Conservation (phyloP, 2,329 filamentous ascomycete species). For the Penicillium rolfsii region DNA sequence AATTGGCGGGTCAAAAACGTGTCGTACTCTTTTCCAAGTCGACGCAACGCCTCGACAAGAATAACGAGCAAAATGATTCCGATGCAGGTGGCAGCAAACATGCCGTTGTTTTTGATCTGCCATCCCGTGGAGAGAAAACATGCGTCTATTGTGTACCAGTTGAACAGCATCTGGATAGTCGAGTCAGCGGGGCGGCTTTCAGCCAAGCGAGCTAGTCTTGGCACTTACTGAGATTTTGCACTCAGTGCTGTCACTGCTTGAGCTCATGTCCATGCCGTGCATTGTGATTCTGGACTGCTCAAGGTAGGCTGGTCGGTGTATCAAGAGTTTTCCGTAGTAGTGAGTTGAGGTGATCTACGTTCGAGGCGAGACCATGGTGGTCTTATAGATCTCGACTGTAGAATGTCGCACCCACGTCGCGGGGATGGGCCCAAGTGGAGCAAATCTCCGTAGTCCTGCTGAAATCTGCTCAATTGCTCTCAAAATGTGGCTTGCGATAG, state of each 20-base stretch:
- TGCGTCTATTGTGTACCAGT: constrained; percentile 35
- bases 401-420: neutral
- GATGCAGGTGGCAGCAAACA: constrained; percentile 26
- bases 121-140: constrained; percentile 30
- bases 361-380: neutral
- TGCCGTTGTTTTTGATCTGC: constrained; percentile 27
- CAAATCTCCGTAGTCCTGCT: neutral
- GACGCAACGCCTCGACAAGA: constrained; percentile 21
- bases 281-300: constrained; percentile 11
- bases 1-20: constrained; percentile 25
- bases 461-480: constrained; percentile 28
- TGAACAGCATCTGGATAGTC: constrained; percentile 34
- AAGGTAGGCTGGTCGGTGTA: neutral
- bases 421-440: constrained; percentile 14
- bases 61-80: constrained; percentile 23
- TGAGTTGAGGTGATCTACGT: neutral
- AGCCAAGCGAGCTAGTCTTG: constrained; percentile 17
- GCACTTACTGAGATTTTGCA: constrained; percentile 36
- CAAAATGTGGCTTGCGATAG: constrained; percentile 8
- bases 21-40: constrained; percentile 24
- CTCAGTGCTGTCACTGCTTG: constrained; percentile 16
- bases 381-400: constrained; percentile 11
- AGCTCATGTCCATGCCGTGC: constrained; percentile 31
- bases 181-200: constrained; percentile 3
- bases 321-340: neutral